phyloP scores from a whole-genome alignment of 1,284 basidiomycete species.

The Inonotus obliquus region DNA sequence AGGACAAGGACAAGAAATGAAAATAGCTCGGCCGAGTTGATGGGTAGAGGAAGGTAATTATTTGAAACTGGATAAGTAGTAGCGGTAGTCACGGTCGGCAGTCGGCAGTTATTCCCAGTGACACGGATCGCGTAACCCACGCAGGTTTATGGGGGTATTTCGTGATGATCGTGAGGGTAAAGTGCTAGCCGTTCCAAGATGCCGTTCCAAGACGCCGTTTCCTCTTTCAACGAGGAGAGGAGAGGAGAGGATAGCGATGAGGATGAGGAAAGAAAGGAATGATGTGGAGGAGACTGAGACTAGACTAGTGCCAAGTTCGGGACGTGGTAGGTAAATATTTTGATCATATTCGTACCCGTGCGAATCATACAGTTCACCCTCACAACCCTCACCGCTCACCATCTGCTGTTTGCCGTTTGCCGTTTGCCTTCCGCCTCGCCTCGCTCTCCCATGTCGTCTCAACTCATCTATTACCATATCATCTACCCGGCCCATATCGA shows the following conservation, averaged over 20 bases:
- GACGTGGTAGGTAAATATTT: not conserved
- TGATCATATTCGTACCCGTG: not conserved
- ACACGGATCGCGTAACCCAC: not conserved
- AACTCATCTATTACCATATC: not conserved
- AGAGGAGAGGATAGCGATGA: not conserved
- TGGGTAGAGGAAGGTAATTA: not conserved
- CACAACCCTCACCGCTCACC: not conserved
- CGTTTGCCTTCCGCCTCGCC: no score
- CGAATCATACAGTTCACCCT: no score
- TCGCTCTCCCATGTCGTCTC: no score
- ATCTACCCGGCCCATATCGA: not conserved
- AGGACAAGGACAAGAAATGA: no score
- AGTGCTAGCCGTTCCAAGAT: not conserved
- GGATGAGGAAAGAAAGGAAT: not conserved
- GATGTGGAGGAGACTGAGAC: not conserved
- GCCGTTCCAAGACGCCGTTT: not conserved
- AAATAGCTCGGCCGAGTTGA: not conserved
- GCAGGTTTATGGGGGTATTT: not conserved
- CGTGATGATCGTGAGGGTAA: not conserved
- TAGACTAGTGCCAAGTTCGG: not conserved
- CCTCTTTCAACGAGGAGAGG: no score
- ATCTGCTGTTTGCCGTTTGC: not conserved
- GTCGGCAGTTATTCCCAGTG: constrained; percentile 3
- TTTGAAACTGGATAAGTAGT: not conserved
- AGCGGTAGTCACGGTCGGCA: constrained; percentile 17